phyloP scores from a whole-genome alignment of 2,329 filamentous ascomycete species.

The Mycosphaerella sp. region DNA sequence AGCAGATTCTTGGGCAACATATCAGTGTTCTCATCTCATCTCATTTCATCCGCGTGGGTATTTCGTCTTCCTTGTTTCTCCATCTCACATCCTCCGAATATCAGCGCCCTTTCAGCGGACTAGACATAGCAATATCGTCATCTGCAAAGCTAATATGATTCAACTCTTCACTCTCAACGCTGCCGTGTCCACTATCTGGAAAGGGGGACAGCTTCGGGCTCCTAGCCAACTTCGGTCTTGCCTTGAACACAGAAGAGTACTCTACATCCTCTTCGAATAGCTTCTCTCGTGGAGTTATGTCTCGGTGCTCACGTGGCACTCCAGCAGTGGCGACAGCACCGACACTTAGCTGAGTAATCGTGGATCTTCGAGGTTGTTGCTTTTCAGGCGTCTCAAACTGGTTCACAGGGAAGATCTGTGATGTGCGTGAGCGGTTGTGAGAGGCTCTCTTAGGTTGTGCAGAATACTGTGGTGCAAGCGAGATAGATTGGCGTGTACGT shows the following conservation, averaged over 20 bases:
- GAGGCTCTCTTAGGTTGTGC: constrained; percentile 26
- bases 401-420: constrained; percentile 46
- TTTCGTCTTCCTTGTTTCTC: background rate
- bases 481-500: constrained; percentile 76
- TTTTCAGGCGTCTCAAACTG: constrained; percentile 51
- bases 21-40: constrained; percentile 1
- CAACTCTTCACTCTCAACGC: background rate
- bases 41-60: background rate
- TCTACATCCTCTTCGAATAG: constrained; percentile 67
- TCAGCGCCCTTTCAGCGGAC: constrained; percentile 12
- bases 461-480: constrained; percentile 46
- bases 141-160: constrained; percentile 5
- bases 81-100: background rate
- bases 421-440: constrained; percentile 31
- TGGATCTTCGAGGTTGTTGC: constrained; percentile 14
- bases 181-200: constrained; percentile 8
- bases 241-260: constrained; percentile 78
- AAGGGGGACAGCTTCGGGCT: constrained; percentile 51
- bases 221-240: constrained; percentile 69
- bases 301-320: constrained; percentile 21
- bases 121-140: constrained; percentile 8
- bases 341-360: constrained; percentile 10
- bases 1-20: background rate
- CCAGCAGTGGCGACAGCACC: background rate
- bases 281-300: constrained; percentile 56